A percentile compares a stretch with the other conserved stretches of the same genome.
Conservation (phyloP, 2,329 filamentous ascomycete species). For the Botrytis porri region DNA sequence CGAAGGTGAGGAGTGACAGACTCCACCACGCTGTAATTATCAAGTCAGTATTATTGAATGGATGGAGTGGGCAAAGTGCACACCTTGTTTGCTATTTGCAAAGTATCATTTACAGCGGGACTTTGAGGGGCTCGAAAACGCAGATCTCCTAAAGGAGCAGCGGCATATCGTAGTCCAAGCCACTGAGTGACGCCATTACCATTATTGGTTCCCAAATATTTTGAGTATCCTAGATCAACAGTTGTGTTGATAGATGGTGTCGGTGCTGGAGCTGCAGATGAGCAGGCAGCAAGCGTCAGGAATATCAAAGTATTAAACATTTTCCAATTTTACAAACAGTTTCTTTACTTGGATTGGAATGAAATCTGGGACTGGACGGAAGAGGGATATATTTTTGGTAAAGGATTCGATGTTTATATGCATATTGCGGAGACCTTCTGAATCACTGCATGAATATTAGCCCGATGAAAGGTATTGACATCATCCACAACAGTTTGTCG, state of each 20-base stretch:
- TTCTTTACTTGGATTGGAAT: background rate
- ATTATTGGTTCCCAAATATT: constrained; percentile 56
- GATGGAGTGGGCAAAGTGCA: background rate
- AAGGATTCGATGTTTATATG: background rate
- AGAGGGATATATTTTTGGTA: background rate
- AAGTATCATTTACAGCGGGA: constrained; percentile 42
- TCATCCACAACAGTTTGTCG: background rate
- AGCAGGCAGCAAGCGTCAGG: background rate
- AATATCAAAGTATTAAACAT: background rate
- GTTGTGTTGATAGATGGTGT: constrained; percentile 14
- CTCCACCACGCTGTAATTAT: constrained; percentile 27
- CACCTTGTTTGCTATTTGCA: constrained; percentile 34
- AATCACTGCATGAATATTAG: background rate
- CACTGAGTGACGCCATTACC: constrained; percentile 63
- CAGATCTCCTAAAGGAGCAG: constrained; percentile 61
- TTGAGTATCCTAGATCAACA: constrained; percentile 64
- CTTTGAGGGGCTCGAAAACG: constrained; percentile 67
- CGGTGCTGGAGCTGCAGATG: constrained; percentile 2
- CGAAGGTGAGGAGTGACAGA: constrained; percentile 33
- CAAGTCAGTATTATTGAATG: background rate
- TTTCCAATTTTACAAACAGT: background rate
- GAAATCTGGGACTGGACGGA: background rate
- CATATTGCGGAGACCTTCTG: background rate
- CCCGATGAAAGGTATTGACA: background rate
- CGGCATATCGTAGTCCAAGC: constrained; percentile 73